Conservation (phyloP, 2,329 filamentous ascomycete species). For the Talaromyces sp. region DNA sequence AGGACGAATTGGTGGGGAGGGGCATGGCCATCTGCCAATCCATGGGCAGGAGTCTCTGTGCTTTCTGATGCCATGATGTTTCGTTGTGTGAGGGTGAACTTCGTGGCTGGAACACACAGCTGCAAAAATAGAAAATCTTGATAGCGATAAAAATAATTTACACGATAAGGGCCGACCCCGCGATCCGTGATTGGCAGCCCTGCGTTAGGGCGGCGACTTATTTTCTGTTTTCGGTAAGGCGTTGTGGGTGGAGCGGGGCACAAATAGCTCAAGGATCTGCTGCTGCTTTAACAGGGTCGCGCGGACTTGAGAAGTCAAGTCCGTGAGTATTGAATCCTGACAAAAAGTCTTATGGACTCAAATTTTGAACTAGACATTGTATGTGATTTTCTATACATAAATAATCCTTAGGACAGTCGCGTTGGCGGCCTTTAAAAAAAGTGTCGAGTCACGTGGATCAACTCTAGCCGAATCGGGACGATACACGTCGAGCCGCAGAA, state of each 20-base stretch:
- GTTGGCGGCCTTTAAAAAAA: not conserved
- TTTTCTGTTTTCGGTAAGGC: not conserved
- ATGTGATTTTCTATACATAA: rapidly evolving
- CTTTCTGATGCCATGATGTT: conserved; percentile 10
- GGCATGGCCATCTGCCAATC: conserved; percentile 38
- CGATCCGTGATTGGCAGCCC: not conserved
- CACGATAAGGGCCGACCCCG: not conserved
- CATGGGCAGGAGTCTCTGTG: conserved; percentile 3
- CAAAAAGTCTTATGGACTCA: not conserved
- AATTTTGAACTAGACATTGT: not conserved
- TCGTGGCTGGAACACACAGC: not conserved
- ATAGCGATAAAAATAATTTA: not conserved
- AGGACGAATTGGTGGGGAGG: conserved; percentile 45
- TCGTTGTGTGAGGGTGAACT: not conserved
- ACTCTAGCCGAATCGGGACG: not conserved
- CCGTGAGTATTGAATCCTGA: not conserved
- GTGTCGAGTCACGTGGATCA: not conserved
- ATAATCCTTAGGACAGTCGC: not conserved
- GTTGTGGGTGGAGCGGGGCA: not conserved
- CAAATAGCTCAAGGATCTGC: not conserved
- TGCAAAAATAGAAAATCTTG: not conserved
- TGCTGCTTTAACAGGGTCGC: not conserved
- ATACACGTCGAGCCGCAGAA: not conserved
- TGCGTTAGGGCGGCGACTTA: not conserved
- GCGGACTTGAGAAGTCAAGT: not conserved